A percentile compares a stretch with the other conserved stretches of the same genome.
These are phyloP conservation scores for Fraxinus sp. DNA, from an alignment of 305 asterid species.

Conservation along the genomic window DNA sequence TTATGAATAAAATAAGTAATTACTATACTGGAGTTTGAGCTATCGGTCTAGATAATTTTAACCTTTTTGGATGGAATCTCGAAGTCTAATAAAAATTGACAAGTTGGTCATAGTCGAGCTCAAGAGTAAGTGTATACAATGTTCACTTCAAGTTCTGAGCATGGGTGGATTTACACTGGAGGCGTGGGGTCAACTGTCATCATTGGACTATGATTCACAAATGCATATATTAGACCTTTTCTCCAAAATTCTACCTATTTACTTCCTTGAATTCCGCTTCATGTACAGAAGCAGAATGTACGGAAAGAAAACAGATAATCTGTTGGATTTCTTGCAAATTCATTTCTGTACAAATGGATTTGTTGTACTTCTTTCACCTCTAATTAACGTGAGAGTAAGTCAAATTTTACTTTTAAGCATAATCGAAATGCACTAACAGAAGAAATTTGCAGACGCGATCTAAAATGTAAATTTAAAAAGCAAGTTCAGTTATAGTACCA, in stretches of 20 bases:
- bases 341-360: too few relatives aligned
- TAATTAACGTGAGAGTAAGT: not conserved
- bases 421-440: not conserved
- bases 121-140: not conserved
- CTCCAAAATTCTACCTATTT: not conserved
- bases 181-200: not conserved
- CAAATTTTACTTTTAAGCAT: not conserved
- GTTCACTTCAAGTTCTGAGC: not conserved
- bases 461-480: too few relatives aligned
- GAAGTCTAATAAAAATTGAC: not conserved
- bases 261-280: not conserved
- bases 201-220: not conserved
- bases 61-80: not conserved
- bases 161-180: not conserved
- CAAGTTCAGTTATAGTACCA: too few relatives aligned
- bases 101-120: not conserved
- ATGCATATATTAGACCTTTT: not conserved
- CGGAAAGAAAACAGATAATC: too few relatives aligned
- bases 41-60: not conserved
- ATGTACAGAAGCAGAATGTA: too few relatives aligned
- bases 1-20: not conserved
- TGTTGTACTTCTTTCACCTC: not conserved
- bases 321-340: too few relatives aligned
- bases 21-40: not conserved
- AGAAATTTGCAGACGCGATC: not conserved